These are phyloP conservation scores for Penicillium angulare DNA, from an alignment of 495 filamentous ascomycete genomes.

Conservation along the genomic window DNA sequence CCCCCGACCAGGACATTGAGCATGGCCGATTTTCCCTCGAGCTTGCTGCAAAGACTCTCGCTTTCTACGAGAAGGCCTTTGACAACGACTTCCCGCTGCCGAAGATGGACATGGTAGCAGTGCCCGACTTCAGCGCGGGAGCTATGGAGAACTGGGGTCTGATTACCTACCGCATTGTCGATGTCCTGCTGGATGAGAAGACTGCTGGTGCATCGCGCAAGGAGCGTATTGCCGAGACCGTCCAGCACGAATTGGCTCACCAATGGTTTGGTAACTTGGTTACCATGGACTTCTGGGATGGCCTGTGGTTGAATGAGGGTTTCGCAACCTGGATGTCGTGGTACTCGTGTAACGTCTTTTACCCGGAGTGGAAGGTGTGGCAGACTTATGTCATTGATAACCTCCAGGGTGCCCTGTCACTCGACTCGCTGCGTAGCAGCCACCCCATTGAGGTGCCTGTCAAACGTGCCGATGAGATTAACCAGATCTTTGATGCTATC, in stretches of 20 bases:
- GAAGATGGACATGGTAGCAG: conserved; percentile 99
- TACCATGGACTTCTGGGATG: conserved; percentile 99
- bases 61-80: conserved; percentile 56
- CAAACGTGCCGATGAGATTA: conserved; percentile 91
- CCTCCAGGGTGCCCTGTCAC: conserved; percentile 78
- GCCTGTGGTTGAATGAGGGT: conserved; percentile 96
- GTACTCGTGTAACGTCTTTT: conserved; percentile 68
- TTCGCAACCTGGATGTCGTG: conserved; percentile 89
- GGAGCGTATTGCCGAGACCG: conserved; percentile 89
- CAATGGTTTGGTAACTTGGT: conserved; percentile 99
- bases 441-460: conserved; percentile 98
- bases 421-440: conserved; percentile 90
- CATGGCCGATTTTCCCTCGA: conserved; percentile 65
- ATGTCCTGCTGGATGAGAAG: conserved; percentile 89
- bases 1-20: conserved; percentile 63
- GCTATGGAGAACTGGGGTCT: conserved; percentile 99
- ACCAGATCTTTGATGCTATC: conserved; percentile 98
- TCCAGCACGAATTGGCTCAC: conserved; percentile 96
- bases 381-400: conserved; percentile 89
- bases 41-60: conserved; percentile 56
- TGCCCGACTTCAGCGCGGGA: conserved; percentile 89
- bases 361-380: conserved; percentile 99
- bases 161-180: conserved; percentile 91
- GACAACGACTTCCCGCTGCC: conserved; percentile 53
- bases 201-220: conserved; percentile 87